phyloP scores from a whole-genome alignment of 108 stramenopile genomes.

The Cylindrotheca fusiformis region DNA sequence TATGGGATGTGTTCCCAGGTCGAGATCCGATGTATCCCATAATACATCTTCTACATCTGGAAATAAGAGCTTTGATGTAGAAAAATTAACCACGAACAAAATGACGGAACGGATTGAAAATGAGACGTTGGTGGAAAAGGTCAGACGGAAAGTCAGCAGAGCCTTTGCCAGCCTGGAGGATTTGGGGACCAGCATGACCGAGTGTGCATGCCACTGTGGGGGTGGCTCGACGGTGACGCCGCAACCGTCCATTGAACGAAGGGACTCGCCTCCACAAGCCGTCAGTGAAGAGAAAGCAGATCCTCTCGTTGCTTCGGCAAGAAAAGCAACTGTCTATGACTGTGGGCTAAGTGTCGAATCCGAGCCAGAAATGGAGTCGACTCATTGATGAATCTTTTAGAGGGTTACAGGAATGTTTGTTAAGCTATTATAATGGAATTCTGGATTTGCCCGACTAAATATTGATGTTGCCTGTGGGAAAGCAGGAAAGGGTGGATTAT shows the following conservation, averaged over 20 bases:
- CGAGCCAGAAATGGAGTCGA: constrained; percentile 5
- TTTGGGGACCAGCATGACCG: constrained; percentile 20
- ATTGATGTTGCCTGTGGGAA: too few relatives aligned
- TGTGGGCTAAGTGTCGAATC: constrained; percentile 6
- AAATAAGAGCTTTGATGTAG: constrained; percentile 26
- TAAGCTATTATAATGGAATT: too few relatives aligned
- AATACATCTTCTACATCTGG: constrained; percentile 5
- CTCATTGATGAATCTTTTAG: too few relatives aligned
- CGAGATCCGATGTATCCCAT: constrained; percentile 16
- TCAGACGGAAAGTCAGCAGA: constrained; percentile 22
- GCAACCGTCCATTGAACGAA: background rate
- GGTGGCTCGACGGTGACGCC: background rate
- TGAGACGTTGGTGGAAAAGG: constrained; percentile 32
- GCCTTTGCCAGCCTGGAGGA: constrained; percentile 28
- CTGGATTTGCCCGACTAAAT: too few relatives aligned
- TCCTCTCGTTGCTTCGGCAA: background rate
- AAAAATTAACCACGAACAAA: constrained; percentile 21
- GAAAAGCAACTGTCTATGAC: background rate
- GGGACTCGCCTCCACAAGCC: background rate
- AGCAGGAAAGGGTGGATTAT: too few relatives aligned
- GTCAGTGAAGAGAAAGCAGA: background rate
- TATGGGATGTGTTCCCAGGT: constrained; percentile 2
- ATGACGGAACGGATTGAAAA: constrained; percentile 31
- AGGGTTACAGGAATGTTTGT: too few relatives aligned
- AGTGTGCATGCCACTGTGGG: background rate